Base-by-base conservation (phyloP, 306 rosid genomes). In the Mimosa bimucronata region DNA sequence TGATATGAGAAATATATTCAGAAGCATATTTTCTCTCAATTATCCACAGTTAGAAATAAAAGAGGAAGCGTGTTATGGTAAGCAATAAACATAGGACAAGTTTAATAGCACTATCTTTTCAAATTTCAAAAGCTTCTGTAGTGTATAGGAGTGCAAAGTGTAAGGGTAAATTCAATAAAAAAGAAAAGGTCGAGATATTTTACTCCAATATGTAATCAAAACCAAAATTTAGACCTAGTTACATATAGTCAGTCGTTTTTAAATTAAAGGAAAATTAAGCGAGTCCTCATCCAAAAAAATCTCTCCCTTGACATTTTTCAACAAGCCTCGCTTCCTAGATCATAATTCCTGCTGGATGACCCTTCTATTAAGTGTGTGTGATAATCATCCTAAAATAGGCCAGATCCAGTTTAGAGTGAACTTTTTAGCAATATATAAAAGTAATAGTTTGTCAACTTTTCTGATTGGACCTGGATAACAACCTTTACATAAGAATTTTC, bases 241-340 rank as follows among this genome's bases (percentile, higher is more conserved):
- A 53, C 19, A 53, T 53, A 53, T 7, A 53, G 60, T 53, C 18
- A 53, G 7, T n/a, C 60, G 2, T n/a, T 53, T 53, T 53, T 7
- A 0, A 53, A 53, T n/a, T 50, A 16, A 6, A 50, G 58, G n/a
- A 53, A 53, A 19, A 53, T 6, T 7, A n/a, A n/a, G 10, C 0
- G 10, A 50, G 23, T 53, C 12, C 26, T 19, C n/a, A 53, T 19
- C 11, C 26, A 53, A n/a, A 10, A 53, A 19, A 19, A 53, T 48
- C 62, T 72, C 30, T 58, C 62, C 46, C 62, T 76, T 65, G 79
- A 80, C 71, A 73, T n/a, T n/a, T n/a, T 66, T 52, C 42, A 64
- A 48, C 44, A 71, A 65, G 42, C 48, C 19, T 77, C 25, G 9
- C 8, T 7, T n/a, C 26, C 45, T 73, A 44, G 74, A 66, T 71